Percentiles rank a stretch among this genome's conserved stretches.
Evolutionary conservation across 2,329 filamentous ascomycete species (phyloP).

Genomic region (Fonsecaea nubica): DNA sequence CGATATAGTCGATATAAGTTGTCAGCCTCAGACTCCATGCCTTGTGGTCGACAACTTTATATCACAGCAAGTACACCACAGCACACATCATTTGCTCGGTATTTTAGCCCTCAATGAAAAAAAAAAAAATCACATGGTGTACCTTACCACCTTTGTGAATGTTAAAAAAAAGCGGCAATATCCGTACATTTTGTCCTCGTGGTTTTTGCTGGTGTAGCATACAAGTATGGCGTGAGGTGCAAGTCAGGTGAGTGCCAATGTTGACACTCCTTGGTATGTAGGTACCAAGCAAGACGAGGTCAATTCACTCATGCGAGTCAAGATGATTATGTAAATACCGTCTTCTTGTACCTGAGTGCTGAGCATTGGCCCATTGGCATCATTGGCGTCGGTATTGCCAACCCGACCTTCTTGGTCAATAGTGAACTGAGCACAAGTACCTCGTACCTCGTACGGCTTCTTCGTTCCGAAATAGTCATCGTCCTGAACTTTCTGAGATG

Average conservation of each 20-base stretch:
- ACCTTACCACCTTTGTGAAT: not conserved
- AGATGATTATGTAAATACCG: not conserved
- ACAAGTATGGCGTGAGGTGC: not conserved
- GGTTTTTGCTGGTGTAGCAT: not conserved
- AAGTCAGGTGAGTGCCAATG: not conserved
- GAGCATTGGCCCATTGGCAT: not conserved
- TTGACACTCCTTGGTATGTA: not conserved
- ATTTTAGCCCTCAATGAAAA: not conserved
- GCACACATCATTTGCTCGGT: not conserved
- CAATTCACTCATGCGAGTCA: not conserved
- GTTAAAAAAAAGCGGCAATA: not conserved
- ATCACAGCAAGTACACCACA: not conserved
- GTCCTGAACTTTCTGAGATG: not conserved
- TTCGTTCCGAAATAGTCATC: too few relatives aligned
- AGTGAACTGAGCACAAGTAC: too few relatives aligned
- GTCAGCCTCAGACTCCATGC: not conserved
- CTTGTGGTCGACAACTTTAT: not conserved
- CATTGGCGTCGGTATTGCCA: not conserved
- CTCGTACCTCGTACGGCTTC: too few relatives aligned
- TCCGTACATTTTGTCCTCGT: conserved; percentile 8
- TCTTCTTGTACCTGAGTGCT: not conserved
- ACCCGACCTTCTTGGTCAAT: too few relatives aligned
- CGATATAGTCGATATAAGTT: not conserved
- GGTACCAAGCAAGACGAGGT: not conserved
- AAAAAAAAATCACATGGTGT: not conserved